These are phyloP conservation scores for Aristolochia contorta DNA, from an alignment of 164 flowering plant species.

Conservation along the genomic window DNA sequence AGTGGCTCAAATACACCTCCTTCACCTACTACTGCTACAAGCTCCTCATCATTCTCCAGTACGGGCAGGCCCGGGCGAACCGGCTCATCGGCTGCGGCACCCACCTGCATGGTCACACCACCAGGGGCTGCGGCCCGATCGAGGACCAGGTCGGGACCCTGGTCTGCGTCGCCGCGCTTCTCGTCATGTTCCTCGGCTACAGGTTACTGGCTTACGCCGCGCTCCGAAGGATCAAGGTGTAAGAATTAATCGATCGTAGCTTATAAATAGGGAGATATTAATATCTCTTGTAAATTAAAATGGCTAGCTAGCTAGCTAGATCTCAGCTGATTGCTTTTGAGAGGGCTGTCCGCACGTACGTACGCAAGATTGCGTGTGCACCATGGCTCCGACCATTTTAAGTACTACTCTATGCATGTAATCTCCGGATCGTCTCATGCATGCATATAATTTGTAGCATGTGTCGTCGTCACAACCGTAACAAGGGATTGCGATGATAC, in stretches of 20 bases:
- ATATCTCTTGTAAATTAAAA: too few species aligned
- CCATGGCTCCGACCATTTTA: too few species aligned
- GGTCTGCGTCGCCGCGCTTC: constrained; percentile 24
- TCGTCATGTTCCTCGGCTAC: constrained; percentile 61
- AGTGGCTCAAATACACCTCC: constrained; percentile 72
- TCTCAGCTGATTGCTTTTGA: too few species aligned
- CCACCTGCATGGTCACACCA: constrained; percentile 2
- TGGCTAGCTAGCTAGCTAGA: too few species aligned
- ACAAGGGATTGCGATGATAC: too few species aligned
- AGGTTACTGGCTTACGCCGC: constrained; percentile 64
- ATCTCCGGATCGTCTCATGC: too few species aligned
- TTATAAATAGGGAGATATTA: too few species aligned
- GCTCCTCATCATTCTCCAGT: constrained; percentile 56
- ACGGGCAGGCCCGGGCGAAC: constrained; percentile 35
- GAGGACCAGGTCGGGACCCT: constrained; percentile 41
- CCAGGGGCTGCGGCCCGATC: constrained; percentile 34
- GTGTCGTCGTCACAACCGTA: too few species aligned
- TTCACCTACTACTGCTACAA: constrained; percentile 54
- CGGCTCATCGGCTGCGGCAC: constrained; percentile 34
- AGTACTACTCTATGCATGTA: too few species aligned
- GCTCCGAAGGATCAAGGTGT: constrained; percentile 41
- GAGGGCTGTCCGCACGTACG: too few species aligned
- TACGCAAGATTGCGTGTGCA: too few species aligned
- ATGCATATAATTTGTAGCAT: too few species aligned
- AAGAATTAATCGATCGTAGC: neutral